These are phyloP conservation scores for Microcyclospora pomicola DNA, from an alignment of 2,329 filamentous ascomycete genomes.

Conservation along the genomic window DNA sequence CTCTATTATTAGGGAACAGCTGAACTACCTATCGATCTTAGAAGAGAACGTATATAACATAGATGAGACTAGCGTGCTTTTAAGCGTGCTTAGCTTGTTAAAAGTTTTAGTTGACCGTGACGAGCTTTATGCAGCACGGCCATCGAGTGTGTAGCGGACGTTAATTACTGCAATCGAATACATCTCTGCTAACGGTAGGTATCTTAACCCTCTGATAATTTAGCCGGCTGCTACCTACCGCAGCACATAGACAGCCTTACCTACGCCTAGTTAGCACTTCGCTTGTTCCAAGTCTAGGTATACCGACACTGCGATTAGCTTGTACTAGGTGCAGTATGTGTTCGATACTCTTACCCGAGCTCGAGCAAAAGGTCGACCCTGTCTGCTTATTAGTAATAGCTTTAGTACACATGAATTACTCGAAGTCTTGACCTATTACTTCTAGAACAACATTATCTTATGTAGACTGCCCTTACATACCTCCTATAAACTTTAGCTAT, in stretches of 20 bases:
- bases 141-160: constrained; percentile 14
- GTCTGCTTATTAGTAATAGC: constrained; percentile 26
- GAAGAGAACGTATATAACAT: too few species aligned
- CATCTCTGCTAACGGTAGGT: constrained; percentile 15
- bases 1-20: too few species aligned
- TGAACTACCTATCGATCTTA: too few species aligned
- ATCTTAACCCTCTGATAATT: constrained; percentile 16
- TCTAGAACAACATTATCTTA: too few species aligned
- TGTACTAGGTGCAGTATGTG: too few species aligned
- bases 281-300: constrained; percentile 7
- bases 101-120: constrained; percentile 21
- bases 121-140: constrained; percentile 13
- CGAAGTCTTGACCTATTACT: too few species aligned
- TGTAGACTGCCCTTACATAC: too few species aligned
- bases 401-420: too few species aligned
- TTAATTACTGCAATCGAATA: constrained; percentile 17
- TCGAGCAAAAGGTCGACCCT: constrained; percentile 21
- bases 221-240: constrained; percentile 17
- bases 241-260: constrained; percentile 16
- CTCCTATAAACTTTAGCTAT: too few species aligned
- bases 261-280: constrained; percentile 16
- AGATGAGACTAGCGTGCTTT: too few species aligned
- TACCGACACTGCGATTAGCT: too few species aligned
- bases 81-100: constrained; percentile 15
- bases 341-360: too few species aligned